A percentile compares a stretch with the other conserved stretches of the same genome.
These are phyloP conservation scores for Penicillium pancosmium DNA, from an alignment of 495 filamentous ascomycete genomes.

Conservation along the genomic window DNA sequence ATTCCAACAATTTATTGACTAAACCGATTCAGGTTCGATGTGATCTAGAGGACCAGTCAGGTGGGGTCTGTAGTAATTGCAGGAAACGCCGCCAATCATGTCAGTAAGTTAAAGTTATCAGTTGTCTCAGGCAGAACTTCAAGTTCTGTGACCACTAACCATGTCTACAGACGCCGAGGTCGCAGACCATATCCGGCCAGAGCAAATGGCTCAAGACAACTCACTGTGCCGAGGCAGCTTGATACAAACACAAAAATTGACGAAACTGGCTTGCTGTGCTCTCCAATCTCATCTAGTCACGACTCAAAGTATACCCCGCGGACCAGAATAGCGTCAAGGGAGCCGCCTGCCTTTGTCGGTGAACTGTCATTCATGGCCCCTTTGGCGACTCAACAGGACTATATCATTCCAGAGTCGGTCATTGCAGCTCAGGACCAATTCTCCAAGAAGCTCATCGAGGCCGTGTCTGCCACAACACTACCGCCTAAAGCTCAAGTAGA, in stretches of 20 bases:
- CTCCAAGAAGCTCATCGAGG: conserved; percentile 2
- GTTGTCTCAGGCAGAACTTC: neutral
- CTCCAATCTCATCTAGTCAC: neutral
- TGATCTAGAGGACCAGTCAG: conserved; percentile 14
- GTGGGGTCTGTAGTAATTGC: conserved; percentile 13
- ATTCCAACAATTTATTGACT: neutral
- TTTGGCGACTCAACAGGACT: neutral
- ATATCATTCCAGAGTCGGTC: conserved; percentile 3
- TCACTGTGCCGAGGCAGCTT: neutral
- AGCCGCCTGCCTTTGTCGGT: conserved; percentile 8
- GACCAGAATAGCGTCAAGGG: neutral
- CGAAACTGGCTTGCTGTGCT: neutral
- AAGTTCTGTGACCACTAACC: neutral
- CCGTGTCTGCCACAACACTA: conserved; percentile 2
- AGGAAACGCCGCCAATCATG: conserved; percentile 7
- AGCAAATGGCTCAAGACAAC: neutral
- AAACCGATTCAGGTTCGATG: conserved; percentile 9
- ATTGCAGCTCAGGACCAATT: neutral
- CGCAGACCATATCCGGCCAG: conserved; percentile 6
- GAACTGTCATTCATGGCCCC: conserved; percentile 10
- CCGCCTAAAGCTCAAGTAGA: conserved; percentile 3
- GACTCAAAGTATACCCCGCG: neutral
- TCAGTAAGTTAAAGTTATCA: neutral
- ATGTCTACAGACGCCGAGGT: conserved; percentile 4
- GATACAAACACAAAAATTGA: neutral